Evolutionary conservation across 1,284 basidiomycete species (phyloP).

Genomic region (Austroboletus rostrupii): DNA sequence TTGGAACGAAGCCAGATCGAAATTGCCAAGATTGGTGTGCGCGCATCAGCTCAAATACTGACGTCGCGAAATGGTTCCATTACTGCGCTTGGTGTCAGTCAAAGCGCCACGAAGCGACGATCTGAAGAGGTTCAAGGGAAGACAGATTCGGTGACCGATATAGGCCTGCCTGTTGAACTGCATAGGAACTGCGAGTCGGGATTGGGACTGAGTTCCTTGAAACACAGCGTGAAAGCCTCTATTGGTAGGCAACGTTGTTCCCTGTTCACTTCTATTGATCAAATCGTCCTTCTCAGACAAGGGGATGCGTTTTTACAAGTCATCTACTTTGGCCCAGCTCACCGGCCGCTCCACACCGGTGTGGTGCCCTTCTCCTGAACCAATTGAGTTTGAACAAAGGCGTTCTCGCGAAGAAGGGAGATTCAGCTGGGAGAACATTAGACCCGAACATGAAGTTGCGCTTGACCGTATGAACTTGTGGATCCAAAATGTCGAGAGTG

Average conservation of each 20-base stretch:
- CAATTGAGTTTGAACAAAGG: conserved; percentile 32
- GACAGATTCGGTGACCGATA: conserved; percentile 17
- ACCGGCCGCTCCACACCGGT: conserved; percentile 42
- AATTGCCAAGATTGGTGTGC: conserved; percentile 27
- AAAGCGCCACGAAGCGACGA: conserved; percentile 6
- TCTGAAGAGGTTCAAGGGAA: conserved; percentile 9
- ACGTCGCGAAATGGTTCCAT: conserved; percentile 24
- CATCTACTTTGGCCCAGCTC: conserved; percentile 44
- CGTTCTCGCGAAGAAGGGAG: conserved; percentile 31
- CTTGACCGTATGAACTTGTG: conserved; percentile 69
- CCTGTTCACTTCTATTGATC: neutral
- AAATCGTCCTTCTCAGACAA: conserved; percentile 34
- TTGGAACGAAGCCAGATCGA: conserved; percentile 29
- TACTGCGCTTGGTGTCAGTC: conserved; percentile 11
- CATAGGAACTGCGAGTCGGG: conserved; percentile 25
- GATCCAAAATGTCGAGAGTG: conserved; percentile 77
- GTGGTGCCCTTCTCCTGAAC: conserved; percentile 30
- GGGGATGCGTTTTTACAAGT: conserved; percentile 46
- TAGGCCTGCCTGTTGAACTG: conserved; percentile 24
- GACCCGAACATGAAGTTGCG: conserved; percentile 37
- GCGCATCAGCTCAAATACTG: conserved; percentile 27
- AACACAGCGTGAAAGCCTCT: conserved; percentile 65
- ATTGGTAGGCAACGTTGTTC: conserved; percentile 46
- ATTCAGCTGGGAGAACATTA: conserved; percentile 33
- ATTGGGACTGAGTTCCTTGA: conserved; percentile 35